Evolutionary conservation across 148 eudicot species (phyloP), one percentile per base, ranked within the genome.

Genomic region (Gaultheria prostrata): DNA sequence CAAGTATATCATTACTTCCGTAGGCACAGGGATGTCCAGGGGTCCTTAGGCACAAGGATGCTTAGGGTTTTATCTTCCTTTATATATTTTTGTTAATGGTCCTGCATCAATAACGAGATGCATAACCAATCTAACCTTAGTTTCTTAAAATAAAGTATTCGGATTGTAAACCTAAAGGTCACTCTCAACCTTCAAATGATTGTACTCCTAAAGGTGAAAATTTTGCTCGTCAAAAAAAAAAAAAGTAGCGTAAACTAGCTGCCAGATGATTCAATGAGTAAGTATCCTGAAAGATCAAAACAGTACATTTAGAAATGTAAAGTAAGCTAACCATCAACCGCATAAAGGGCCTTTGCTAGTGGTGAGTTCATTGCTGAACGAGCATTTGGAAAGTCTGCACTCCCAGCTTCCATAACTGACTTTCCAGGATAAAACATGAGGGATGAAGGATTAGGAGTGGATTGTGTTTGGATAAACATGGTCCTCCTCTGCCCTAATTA

Each of bases 391-490:
- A 95, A 95, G 84, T 95, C 98, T 1, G 95, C 85, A 80, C 98
- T 95, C 82, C 98, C 98, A 26, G 90, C 86, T 81, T 93, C 98
- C 98, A 95, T 93, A 77, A 95, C 94, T 12, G 94, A 83, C 90
- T 94, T 95, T 84, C 95, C 98, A 0, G 98, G 98, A 88, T 93
- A 90, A 80, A 95, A 95, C 98, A 95, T 94, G n/a, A 95, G 88
- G 11, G 98, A 95, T 15, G 93, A 89, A 54, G 98, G 98, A 86
- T 95, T 95, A 14, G 98, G 98, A 72, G 98, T 95, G 3, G 98
- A 89, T 84, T 95, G 96, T 24, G 98, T 94, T 87, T 94, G 98
- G 83, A 95, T 95, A 85, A 95, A 95, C 98, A 95, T 95, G 65
- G 91, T 90, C 89, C 98, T 93, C 88, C 89, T 93, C 89, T 95